Evolutionary conservation across 805 yeast genomes (phyloP), one percentile per base, ranked within the genome.

Genomic region (Tetrapisispora nanseiensis): DNA sequence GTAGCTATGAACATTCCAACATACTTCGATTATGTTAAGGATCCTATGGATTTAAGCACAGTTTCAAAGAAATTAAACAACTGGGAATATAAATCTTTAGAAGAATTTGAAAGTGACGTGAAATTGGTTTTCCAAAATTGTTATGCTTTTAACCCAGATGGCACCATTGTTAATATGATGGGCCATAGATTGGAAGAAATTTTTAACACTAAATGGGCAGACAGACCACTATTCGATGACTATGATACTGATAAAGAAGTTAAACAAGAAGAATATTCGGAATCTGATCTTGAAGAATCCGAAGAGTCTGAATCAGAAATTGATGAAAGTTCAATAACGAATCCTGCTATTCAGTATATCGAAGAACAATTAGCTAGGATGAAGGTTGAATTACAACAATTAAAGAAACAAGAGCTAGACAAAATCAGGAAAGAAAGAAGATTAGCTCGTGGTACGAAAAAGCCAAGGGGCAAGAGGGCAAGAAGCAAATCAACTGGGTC

Each of bases 1-100:
- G 87, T 89, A 26, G 95, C 95, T 13, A 73, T 90, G 56, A 86
- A 86, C 55, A 81, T 95, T 51, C 98, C 98, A 23, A 78, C 87
- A 34, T 92, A 92, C 62, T 75, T 76, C 51, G 94, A 90, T 54
- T 69, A 86, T 43, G 81, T 92, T 45, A 86, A 86, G 63, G 76
- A 78, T 53, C 98, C 98, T 46, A 92, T 92, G 97, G 98, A 92
- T 64, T 71, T 92, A 51, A 79, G 90, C 26, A 86, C 97, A 0
- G 74, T 90, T 43, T 81, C 80, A 54, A 73, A 77, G 45, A 90
- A 89, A 60, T 70, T 86, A 50, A 77, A 80, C 46, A 86, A 86
- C 62, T 89, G 89, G 63, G 84, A 83, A 53, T 92, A 92, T 61
- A 90, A 84, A 57, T 79, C 80, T 42, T 92, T 87, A 16, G 95